Evolutionary conservation across 345 rosid genomes (phyloP), one percentile per base, ranked within the genome.

Genomic region (Lumnitzera racemosa): DNA sequence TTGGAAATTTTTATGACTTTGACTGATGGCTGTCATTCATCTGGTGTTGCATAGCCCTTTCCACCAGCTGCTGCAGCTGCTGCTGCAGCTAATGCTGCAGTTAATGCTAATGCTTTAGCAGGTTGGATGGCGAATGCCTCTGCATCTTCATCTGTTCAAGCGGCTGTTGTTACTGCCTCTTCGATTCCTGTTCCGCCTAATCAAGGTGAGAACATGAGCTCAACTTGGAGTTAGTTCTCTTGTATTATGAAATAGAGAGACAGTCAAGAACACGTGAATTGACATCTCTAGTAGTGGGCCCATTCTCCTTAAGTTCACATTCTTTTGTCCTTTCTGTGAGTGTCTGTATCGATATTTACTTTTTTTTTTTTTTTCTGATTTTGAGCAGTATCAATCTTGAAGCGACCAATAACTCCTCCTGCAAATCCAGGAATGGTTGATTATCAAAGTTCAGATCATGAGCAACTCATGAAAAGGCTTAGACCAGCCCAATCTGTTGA

Each of bases 71-170:
- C 31, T 27, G 86, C 80, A 20, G 80, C 82, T 20, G 74, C 84
- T 41, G 81, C 64, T 41, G 41, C 81, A 0, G 50, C 82, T 36
- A 80, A 74, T 15, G 76, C 81, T 13, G 75, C 83, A 43, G 82
- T 84, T n/a, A 83, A 78, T 78, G 81, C 92, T 55, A 76, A 72
- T 71, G 83, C 94, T 56, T 70, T 87, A 53, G 89, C 96, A 65
- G 86, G 97, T 66, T 90, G 97, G 80, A 91, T 91, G 79, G 87
- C 90, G 67, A 80, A 78, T 77, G 81, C 82, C 51, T 84, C 85
- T 62, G 89, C 87, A 65, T 75, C 96, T 59, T 85, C 96, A 47
- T 75, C 96, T 15, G 86, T 84, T 58, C 98, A 88, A 83, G 88
- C 96, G 43, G 85, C 96, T 67, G 88, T 86, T 73, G 87, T 84